Conservation (phyloP, 164 flowering plant genomes). For the Malania oleifera region DNA sequence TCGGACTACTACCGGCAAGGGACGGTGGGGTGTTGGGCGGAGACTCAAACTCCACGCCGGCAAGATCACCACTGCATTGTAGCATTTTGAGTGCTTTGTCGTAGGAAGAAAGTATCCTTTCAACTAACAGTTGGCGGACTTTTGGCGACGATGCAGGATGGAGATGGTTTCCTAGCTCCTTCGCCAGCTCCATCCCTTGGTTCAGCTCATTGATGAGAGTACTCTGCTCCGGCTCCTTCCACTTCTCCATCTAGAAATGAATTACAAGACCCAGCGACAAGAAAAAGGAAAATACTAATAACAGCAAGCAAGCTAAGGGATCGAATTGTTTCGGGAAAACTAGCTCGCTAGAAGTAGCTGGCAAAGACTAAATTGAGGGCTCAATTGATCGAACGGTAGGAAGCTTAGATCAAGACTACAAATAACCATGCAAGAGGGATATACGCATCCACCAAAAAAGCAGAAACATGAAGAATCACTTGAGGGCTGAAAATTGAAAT, state of each 20-base stretch:
- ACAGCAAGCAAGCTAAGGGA: too few relatives aligned
- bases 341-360: too few relatives aligned
- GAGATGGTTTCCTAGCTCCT: slow-evolving; percentile 32
- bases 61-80: slow-evolving; percentile 8
- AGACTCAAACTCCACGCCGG: background rate
- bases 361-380: too few relatives aligned
- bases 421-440: too few relatives aligned
- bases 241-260: slow-evolving; percentile 10
- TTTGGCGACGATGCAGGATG: slow-evolving; percentile 19
- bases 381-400: too few relatives aligned
- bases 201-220: slow-evolving; percentile 32
- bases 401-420: too few relatives aligned
- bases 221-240: slow-evolving; percentile 15
- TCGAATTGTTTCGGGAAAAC: too few relatives aligned
- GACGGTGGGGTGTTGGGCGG: slow-evolving; percentile 2
- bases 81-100: slow-evolving; percentile 41
- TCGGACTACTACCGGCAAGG: slow-evolving; percentile 18
- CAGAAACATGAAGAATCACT: too few relatives aligned
- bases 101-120: slow-evolving; percentile 32
- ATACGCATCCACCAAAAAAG: too few relatives aligned
- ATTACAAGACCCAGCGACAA: background rate
- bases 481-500: too few relatives aligned
- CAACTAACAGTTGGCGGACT: slow-evolving; percentile 18
- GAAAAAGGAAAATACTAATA: background rate
- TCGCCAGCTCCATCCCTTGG: slow-evolving; percentile 37